Evolutionary conservation across 164 flowering plant genomes (phyloP).

Genomic region (Vitis riparia): DNA sequence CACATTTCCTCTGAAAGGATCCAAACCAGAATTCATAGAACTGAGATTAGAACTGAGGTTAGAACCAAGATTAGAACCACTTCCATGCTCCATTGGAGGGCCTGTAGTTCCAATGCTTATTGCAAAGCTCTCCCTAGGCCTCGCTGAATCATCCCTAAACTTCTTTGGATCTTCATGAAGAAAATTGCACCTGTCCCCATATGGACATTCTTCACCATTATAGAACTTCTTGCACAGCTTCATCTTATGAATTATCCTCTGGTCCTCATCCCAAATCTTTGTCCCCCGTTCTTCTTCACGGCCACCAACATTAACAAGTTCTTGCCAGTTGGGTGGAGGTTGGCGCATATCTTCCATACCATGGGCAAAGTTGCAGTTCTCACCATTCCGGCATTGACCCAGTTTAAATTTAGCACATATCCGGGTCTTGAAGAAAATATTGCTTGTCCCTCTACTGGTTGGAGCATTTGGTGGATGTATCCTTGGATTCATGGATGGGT

Average conservation of each 20-base stretch:
- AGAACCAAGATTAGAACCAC: slow-evolving; percentile 32
- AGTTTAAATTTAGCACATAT: slow-evolving; percentile 58
- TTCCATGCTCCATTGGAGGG: slow-evolving; percentile 19
- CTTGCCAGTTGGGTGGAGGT: slow-evolving; percentile 91
- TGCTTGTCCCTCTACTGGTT: slow-evolving; percentile 40
- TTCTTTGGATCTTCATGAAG: slow-evolving; percentile 68
- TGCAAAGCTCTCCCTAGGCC: slow-evolving; percentile 63
- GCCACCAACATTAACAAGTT: slow-evolving; percentile 40
- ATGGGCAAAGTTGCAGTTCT: slow-evolving; percentile 81
- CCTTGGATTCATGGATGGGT: slow-evolving; percentile 24
- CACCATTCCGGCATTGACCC: slow-evolving; percentile 70
- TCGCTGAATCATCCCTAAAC: slow-evolving; percentile 42
- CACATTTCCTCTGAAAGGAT: slow-evolving; percentile 25
- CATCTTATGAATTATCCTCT: slow-evolving; percentile 57
- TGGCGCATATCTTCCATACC: slow-evolving; percentile 72
- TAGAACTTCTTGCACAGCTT: slow-evolving; percentile 81
- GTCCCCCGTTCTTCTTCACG: slow-evolving; percentile 43
- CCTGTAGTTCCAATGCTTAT: slow-evolving; percentile 62
- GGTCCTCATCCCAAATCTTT: slow-evolving; percentile 67
- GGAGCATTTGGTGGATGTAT: slow-evolving; percentile 31
- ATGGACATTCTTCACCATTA: slow-evolving; percentile 85
- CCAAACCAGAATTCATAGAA: slow-evolving; percentile 18
- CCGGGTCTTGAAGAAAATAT: slow-evolving; percentile 80
- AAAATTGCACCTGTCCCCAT: slow-evolving; percentile 82
- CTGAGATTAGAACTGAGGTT: slow-evolving; percentile 26